phyloP scores from a whole-genome alignment of 345 rosid species.

The Gossypium stocksii region DNA sequence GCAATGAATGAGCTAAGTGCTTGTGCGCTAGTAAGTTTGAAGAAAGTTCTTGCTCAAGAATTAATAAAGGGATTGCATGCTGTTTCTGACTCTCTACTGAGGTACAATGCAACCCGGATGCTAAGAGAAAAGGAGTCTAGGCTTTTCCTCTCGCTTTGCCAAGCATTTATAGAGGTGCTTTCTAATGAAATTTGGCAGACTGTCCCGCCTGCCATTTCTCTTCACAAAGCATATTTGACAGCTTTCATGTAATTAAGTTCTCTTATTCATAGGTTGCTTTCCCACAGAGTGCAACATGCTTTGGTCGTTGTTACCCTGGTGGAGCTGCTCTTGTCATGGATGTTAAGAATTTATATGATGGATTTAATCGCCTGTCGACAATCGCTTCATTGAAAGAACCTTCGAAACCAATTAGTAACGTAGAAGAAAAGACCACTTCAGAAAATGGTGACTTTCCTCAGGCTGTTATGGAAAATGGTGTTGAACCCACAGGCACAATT shows the following conservation, averaged over 20 bases:
- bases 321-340: slow-evolving; percentile 70
- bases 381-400: slow-evolving; percentile 50
- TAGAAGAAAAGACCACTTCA: slow-evolving; percentile 31
- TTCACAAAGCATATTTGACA: slow-evolving; percentile 3
- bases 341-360: slow-evolving; percentile 60
- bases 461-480: slow-evolving; percentile 44
- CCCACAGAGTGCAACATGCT: slow-evolving; percentile 82
- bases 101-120: slow-evolving; percentile 87
- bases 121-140: slow-evolving; percentile 79
- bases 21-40: slow-evolving; percentile 84
- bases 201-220: background rate
- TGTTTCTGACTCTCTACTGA: slow-evolving; percentile 70
- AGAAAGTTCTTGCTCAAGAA: slow-evolving; percentile 70
- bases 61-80: slow-evolving; percentile 75
- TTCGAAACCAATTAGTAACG: slow-evolving; percentile 36
- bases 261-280: slow-evolving; percentile 58
- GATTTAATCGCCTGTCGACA: slow-evolving; percentile 51
- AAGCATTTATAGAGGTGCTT: slow-evolving; percentile 80
- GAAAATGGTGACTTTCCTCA: slow-evolving; percentile 40
- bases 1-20: slow-evolving; percentile 92
- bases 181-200: background rate
- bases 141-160: slow-evolving; percentile 84
- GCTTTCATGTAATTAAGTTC: slow-evolving; percentile 13
- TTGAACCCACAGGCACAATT: slow-evolving; percentile 19
- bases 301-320: slow-evolving; percentile 90